These are phyloP conservation scores for Collybia sordida DNA, from an alignment of 768 basidiomycete species.

Conservation along the genomic window DNA sequence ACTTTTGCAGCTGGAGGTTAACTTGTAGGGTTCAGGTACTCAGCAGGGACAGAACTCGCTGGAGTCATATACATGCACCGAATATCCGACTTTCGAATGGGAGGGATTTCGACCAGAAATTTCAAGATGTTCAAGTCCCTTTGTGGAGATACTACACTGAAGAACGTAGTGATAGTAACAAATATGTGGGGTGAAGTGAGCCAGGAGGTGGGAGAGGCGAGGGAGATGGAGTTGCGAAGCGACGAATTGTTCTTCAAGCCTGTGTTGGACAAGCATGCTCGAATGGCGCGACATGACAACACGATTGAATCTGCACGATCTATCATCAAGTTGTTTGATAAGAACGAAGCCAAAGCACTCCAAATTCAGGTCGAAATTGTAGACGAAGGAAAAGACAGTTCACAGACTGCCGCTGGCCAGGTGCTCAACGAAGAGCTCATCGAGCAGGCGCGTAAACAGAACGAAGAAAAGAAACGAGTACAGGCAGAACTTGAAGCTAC, in stretches of 20 bases:
- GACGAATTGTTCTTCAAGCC: constrained; percentile 35
- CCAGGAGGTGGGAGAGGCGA: background rate
- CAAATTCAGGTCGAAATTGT: constrained; percentile 25
- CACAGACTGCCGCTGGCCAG: no score
- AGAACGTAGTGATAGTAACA: constrained; percentile 8
- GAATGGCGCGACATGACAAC: constrained; percentile 31
- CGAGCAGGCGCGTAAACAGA: no score
- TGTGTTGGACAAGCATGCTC: constrained; percentile 36
- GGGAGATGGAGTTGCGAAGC: background rate
- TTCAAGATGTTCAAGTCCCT: constrained; percentile 9
- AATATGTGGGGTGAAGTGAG: constrained; percentile 6
- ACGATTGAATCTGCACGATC: constrained; percentile 25
- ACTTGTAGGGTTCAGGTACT: constrained; percentile 1
- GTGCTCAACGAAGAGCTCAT: no score
- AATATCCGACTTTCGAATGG: constrained; percentile 2
- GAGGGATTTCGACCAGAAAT: constrained; percentile 1
- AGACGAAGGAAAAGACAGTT: background rate
- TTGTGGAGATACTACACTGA: constrained; percentile 2
- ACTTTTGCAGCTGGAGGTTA: background rate
- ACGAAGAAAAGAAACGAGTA: no score
- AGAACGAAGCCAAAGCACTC: constrained; percentile 27
- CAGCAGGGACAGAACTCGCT: background rate
- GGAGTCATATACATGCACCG: constrained; percentile 9
- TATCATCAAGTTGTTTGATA: constrained; percentile 28
- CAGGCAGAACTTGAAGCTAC: no score